Conservation (phyloP, 345 rosid genomes). For the Melaleuca quinquenervia region DNA sequence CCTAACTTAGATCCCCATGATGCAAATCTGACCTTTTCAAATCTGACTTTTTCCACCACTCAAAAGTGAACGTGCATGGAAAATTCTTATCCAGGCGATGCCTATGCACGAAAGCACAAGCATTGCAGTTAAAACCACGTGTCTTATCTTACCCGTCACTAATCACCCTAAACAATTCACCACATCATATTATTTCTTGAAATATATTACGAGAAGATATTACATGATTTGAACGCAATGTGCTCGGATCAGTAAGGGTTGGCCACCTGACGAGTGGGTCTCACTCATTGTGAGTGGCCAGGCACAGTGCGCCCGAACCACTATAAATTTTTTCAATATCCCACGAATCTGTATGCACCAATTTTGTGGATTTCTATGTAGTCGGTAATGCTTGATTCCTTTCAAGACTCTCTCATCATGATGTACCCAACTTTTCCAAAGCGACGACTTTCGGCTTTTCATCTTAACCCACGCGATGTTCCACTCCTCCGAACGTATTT, state of each 20-base stretch:
- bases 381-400: background rate
- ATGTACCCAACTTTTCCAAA: background rate
- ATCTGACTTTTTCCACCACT: background rate
- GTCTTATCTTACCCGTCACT: too few species aligned
- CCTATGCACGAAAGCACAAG: background rate
- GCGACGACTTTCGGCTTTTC: background rate
- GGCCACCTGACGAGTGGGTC: too few species aligned
- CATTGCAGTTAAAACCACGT: background rate
- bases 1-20: background rate
- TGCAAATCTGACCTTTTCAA: background rate
- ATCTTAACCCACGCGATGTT: background rate
- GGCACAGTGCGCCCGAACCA: too few species aligned
- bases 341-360: background rate
- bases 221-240: too few species aligned
- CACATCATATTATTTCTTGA: too few species aligned
- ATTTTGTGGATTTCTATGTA: background rate
- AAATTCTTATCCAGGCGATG: background rate
- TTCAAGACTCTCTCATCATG: background rate
- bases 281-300: too few species aligned
- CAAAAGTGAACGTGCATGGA: background rate
- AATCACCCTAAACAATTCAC: background rate
- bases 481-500: background rate
- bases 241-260: too few species aligned
- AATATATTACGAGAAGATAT: too few species aligned
- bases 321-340: too few species aligned